Base-by-base conservation (phyloP, 2,329 filamentous ascomycete species). In the Penicillium crustosum region DNA sequence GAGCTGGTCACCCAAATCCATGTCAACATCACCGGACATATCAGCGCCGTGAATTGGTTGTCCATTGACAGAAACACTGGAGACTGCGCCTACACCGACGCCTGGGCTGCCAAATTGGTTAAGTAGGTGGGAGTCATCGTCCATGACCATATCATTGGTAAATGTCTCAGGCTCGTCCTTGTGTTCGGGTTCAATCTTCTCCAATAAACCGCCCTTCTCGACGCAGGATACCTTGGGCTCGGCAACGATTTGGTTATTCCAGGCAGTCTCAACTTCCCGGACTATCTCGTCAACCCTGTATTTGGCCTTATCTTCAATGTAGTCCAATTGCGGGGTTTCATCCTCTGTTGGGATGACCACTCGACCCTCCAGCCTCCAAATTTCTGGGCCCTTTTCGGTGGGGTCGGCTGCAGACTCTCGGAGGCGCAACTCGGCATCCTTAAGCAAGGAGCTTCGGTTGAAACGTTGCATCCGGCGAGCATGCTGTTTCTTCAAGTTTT, bases 401-500 rank as follows among this genome's bases (percentile, higher is more conserved):
- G 80, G 78, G 47, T 83, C 75, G 61, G 88, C 82, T 2, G 85
- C 81, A 2, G 89, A 83, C 54, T 82, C 82, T 35, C 90, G 86
- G 55, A 97, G 79, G 58, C 90, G 86, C 66, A 88, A 84, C 75
- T 97, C 93, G 1, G 91, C 89, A 56, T 85, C 81, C 66, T 86
- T 87, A 49, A 96, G 81, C 0, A 86, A 75, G 8, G 89, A 88
- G 53, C 86, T 87, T 55, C 85, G 84, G 72, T 88, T 88, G 66
- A 96, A 84, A 63, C 87, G 88, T 25, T 86, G 85, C 77, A 97
- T 83, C 57, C 87, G 84, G 68, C 86, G 86, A 3, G 86, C 87
- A 73, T 99, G 93, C 29, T 89, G 85, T 35, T 84, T 84, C 74
- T 91, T 91, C 84, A 97, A 87, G 65, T 86, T 87, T 66, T 93